Conservation (phyloP, 192 early-diverging fungal species). For the Backusella liffmaniae region DNA sequence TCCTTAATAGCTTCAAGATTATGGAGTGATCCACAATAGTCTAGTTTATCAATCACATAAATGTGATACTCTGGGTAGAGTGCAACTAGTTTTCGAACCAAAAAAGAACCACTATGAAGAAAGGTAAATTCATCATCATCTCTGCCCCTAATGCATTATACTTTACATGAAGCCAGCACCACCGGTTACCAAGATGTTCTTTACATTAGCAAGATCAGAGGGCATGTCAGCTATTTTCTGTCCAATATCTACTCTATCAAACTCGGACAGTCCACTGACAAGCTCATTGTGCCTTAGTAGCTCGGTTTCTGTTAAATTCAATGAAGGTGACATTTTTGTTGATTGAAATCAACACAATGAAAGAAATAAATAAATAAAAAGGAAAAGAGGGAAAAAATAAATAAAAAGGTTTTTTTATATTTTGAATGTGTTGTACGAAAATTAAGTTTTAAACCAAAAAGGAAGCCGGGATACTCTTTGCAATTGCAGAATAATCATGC, state of each 20-base stretch:
- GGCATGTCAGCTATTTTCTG: constrained; percentile 12
- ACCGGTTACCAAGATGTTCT: constrained; percentile 75
- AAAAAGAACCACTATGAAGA: constrained; percentile 58
- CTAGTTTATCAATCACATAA: constrained; percentile 70
- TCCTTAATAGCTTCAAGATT: constrained; percentile 47
- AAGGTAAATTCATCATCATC: not conserved
- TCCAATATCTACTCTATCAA: constrained; percentile 44
- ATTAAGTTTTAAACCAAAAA: constrained; percentile 13
- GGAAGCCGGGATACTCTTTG: constrained; percentile 28
- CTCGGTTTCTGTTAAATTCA: not conserved
- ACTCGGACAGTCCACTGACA: constrained; percentile 22
- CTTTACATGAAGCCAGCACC: constrained; percentile 84
- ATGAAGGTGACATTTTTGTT: constrained; percentile 1
- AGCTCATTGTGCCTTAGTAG: constrained; percentile 1
- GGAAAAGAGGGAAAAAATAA: not conserved
- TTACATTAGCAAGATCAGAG: constrained; percentile 40
- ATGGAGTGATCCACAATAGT: constrained; percentile 72
- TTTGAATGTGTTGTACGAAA: not conserved
- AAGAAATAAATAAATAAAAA: not conserved
- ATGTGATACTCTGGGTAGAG: constrained; percentile 70
- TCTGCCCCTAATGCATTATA: not conserved
- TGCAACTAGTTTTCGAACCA: constrained; percentile 62
- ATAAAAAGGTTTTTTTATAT: not conserved
- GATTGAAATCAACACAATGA: not conserved
- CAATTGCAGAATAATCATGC: constrained; percentile 26